These are phyloP conservation scores for Allium fistulosum DNA, from an alignment of 106 monocot species.

Conservation along the genomic window DNA sequence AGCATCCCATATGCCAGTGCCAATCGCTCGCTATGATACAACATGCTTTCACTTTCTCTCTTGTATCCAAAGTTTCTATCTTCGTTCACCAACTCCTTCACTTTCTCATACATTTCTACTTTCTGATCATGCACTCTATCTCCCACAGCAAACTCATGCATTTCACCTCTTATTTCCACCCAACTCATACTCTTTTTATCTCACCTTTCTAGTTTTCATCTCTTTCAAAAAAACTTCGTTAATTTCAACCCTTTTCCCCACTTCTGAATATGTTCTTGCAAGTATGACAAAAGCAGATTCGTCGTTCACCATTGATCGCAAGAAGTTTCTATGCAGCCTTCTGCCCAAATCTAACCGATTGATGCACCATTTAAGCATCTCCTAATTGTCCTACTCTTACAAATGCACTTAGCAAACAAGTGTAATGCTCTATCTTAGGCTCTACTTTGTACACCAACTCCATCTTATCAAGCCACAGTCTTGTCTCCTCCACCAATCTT, in stretches of 20 bases:
- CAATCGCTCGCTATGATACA: slow-evolving; percentile 59
- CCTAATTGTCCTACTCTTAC: slow-evolving; percentile 33
- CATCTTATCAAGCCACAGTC: slow-evolving; percentile 37
- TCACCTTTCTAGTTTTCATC: slow-evolving; percentile 42
- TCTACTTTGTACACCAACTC: slow-evolving; percentile 8
- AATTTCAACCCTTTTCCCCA: slow-evolving; percentile 22
- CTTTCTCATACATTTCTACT: slow-evolving; percentile 36
- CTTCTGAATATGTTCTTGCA: slow-evolving; percentile 25
- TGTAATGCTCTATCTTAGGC: slow-evolving; percentile 47
- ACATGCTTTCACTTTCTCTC: slow-evolving; percentile 18
- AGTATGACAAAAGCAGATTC: slow-evolving; percentile 61
- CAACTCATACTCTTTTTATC: slow-evolving; percentile 54
- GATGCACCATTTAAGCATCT: slow-evolving; percentile 38
- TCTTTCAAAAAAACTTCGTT: slow-evolving; percentile 20
- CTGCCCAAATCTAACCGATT: slow-evolving; percentile 13
- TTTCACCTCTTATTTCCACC: slow-evolving; percentile 47
- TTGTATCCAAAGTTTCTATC: slow-evolving; percentile 26
- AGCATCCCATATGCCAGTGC: slow-evolving; percentile 47
- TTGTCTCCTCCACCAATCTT: slow-evolving; percentile 23
- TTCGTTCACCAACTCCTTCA: slow-evolving; percentile 29
- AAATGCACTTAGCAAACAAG: slow-evolving; percentile 51
- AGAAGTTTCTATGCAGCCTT: slow-evolving; percentile 20
- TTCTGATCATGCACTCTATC: slow-evolving; percentile 23
- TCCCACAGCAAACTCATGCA: slow-evolving; percentile 43
- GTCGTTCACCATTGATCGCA: slow-evolving; percentile 35